Conservation (phyloP, 176 grass and related monocot genomes). For the Phoenix dactylifera region DNA sequence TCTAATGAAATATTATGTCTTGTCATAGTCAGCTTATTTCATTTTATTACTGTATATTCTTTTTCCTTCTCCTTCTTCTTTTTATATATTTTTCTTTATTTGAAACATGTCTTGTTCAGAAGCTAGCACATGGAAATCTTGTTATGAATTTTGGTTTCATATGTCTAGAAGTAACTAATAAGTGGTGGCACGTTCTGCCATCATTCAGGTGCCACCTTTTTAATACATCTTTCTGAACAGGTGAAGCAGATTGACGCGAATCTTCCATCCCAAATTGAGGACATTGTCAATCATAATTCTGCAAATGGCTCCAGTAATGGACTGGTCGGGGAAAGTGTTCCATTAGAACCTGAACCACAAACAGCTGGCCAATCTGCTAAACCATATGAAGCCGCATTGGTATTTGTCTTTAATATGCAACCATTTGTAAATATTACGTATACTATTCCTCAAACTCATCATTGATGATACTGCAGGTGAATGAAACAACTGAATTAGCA, state of each 20-base stretch:
- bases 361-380: neutral
- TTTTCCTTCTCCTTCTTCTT: neutral
- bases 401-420: neutral
- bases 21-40: no score
- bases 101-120: neutral
- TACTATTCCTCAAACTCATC: neutral
- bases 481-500: constrained; percentile 19
- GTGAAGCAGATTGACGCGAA: constrained; percentile 34
- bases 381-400: neutral
- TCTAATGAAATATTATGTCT: neutral
- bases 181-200: no score
- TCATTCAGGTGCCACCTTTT: no score
- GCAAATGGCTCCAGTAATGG: neutral
- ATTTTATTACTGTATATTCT: no score
- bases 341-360: neutral
- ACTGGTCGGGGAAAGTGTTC: neutral
- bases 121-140: no score
- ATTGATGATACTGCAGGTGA: constrained; percentile 17
- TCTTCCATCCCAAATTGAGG: constrained; percentile 7
- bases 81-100: neutral
- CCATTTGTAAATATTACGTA: neutral
- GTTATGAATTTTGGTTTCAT: no score
- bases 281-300: constrained; percentile 5
- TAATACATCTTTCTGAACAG: constrained; percentile 20
- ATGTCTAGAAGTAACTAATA: no score